These are phyloP conservation scores for Phlyctochytrium arcticum DNA, from an alignment of 192 early-diverging fungal genomes.

Conservation along the genomic window DNA sequence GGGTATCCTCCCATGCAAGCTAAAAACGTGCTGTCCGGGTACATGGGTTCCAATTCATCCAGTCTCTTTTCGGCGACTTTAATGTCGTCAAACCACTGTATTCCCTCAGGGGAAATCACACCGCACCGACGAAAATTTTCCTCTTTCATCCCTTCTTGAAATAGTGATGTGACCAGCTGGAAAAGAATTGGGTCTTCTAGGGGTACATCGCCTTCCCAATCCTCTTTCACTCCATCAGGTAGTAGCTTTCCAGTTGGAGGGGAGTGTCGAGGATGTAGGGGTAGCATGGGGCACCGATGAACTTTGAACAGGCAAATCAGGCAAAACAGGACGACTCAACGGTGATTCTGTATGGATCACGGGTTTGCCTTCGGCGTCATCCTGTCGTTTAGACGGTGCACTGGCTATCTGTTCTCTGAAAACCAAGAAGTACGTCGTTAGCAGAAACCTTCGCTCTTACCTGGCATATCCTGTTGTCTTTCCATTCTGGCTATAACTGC, in stretches of 20 bases:
- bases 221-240: background rate
- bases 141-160: background rate
- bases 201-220: background rate
- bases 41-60: background rate
- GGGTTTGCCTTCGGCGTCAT: background rate
- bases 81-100: background rate
- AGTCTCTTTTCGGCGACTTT: background rate
- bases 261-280: background rate
- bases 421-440: too few species aligned
- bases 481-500: too few species aligned
- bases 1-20: background rate
- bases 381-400: background rate
- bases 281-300: background rate
- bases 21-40: background rate
- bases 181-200: background rate
- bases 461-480: background rate
- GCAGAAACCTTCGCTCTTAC: background rate
- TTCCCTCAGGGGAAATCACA: background rate
- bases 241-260: background rate
- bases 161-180: background rate
- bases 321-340: background rate
- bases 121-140: background rate
- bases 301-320: background rate
- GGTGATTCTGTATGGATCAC: background rate
- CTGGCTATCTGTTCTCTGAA: background rate